phyloP scores from a whole-genome alignment of 1,284 basidiomycete species.

The Macrocybe sp. region DNA sequence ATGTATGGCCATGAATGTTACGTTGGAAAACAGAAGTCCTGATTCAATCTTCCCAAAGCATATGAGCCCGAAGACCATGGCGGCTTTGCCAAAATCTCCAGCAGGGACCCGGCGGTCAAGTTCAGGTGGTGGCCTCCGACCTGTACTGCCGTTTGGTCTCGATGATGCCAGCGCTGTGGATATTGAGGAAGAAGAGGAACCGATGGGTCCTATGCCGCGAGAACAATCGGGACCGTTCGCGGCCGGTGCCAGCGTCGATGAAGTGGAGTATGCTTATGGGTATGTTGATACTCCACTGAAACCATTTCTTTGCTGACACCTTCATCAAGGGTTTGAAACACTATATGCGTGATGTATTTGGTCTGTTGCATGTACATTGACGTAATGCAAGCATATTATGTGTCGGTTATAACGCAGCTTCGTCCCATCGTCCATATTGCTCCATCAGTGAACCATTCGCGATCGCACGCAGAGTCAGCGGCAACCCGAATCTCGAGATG shows the following conservation, averaged over 20 bases:
- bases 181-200: slow-evolving; percentile 63
- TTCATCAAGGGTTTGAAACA: slow-evolving; percentile 1
- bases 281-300: slow-evolving; percentile 31
- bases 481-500: no score
- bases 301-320: slow-evolving; percentile 3
- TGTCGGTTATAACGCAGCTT: no score
- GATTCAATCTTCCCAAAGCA: slow-evolving; percentile 46
- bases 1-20: slow-evolving; percentile 21
- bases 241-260: slow-evolving; percentile 76
- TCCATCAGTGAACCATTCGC: no score
- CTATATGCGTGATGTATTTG: neutral
- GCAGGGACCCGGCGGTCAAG: slow-evolving; percentile 74
- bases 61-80: slow-evolving; percentile 92
- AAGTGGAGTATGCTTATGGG: slow-evolving; percentile 86
- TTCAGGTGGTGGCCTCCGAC: slow-evolving; percentile 75
- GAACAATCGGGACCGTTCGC: slow-evolving; percentile 69
- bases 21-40: slow-evolving; percentile 3
- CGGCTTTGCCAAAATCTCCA: slow-evolving; percentile 84
- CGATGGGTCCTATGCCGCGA: slow-evolving; percentile 73
- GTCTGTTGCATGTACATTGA: neutral
- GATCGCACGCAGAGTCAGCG: no score
- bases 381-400: no score
- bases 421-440: no score
- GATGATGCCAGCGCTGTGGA: slow-evolving; percentile 68
- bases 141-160: slow-evolving; percentile 75